These are phyloP conservation scores for Juncus effusus DNA, from an alignment of 176 grass and related monocot genomes.

Conservation along the genomic window DNA sequence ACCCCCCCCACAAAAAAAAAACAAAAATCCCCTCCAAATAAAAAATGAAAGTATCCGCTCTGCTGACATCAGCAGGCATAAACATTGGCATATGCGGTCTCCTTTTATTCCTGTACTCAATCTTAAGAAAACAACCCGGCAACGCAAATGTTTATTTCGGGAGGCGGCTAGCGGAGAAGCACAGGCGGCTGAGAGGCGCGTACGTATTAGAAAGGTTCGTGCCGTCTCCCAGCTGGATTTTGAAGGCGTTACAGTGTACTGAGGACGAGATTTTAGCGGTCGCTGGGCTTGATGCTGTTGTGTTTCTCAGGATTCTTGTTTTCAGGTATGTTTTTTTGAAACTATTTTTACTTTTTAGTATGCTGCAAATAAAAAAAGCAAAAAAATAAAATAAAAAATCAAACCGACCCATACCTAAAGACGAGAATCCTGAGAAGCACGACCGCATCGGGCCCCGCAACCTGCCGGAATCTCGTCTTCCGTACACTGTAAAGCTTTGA, in stretches of 20 bases:
- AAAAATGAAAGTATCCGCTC: constrained; percentile 70
- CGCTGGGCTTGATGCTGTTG: constrained; percentile 85
- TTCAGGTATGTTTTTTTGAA: constrained; percentile 53
- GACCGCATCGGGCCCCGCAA: constrained; percentile 79
- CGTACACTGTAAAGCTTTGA: constrained; percentile 66
- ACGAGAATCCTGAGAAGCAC: constrained; percentile 77
- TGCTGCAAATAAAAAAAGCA: no score
- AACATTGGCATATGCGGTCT: constrained; percentile 74
- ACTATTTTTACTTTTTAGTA: constrained; percentile 15
- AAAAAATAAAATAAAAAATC: no score
- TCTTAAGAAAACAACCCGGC: constrained; percentile 78
- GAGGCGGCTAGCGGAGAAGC: constrained; percentile 61
- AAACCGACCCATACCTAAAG: constrained; percentile 54
- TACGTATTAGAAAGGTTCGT: constrained; percentile 86
- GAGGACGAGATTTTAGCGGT: constrained; percentile 70
- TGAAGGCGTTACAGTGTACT: constrained; percentile 70
- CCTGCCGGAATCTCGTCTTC: constrained; percentile 73
- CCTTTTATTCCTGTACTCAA: constrained; percentile 70
- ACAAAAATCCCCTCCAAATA: constrained; percentile 11
- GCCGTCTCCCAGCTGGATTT: constrained; percentile 69
- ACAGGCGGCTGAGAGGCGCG: constrained; percentile 44
- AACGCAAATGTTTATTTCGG: constrained; percentile 94
- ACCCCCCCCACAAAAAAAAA: not conserved
- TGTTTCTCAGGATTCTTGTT: constrained; percentile 75
- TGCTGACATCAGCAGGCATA: constrained; percentile 85